These are phyloP conservation scores for Phyllosticta paracitricarpa DNA, from an alignment of 2,329 filamentous ascomycete genomes.

Conservation along the genomic window DNA sequence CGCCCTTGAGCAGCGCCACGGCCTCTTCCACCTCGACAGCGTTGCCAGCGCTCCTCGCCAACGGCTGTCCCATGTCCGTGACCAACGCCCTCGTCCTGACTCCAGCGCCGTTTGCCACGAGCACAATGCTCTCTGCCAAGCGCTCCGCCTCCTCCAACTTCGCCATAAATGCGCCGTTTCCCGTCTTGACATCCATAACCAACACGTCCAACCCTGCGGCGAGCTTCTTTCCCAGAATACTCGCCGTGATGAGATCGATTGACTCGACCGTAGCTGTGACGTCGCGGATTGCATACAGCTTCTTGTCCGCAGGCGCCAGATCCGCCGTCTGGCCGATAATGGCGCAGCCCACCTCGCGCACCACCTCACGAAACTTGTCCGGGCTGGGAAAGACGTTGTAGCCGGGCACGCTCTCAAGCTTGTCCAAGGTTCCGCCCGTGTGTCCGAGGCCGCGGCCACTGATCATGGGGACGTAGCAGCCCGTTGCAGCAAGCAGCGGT, in stretches of 20 bases:
- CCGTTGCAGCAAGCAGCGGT: conserved; percentile 6
- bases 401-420: conserved; percentile 10
- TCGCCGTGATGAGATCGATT: conserved; percentile 9
- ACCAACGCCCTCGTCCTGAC: conserved; percentile 4
- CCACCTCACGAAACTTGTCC: conserved; percentile 2
- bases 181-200: conserved; percentile 10
- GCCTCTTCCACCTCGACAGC: conserved; percentile 10
- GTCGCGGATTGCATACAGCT: conserved; percentile 9
- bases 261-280: conserved; percentile 9
- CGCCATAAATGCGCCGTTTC: conserved; percentile 10
- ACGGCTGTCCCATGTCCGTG: conserved; percentile 7
- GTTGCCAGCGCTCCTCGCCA: conserved; percentile 7
- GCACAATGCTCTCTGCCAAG: conserved; percentile 6
- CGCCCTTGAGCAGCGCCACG: conserved; percentile 8
- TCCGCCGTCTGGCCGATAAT: conserved; percentile 10
- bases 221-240: conserved; percentile 9
- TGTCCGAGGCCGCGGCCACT: conserved; percentile 6
- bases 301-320: conserved; percentile 10
- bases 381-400: conserved; percentile 2
- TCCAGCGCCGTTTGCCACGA: conserved; percentile 7
- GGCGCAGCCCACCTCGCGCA: conserved; percentile 2
- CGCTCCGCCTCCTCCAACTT: background rate
- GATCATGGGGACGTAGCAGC: conserved; percentile 11
- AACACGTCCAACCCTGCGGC: conserved; percentile 9
- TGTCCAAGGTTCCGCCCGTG: conserved; percentile 11